These are phyloP conservation scores for Apostasia ramifera DNA, from an alignment of 106 monocot species.

Conservation along the genomic window DNA sequence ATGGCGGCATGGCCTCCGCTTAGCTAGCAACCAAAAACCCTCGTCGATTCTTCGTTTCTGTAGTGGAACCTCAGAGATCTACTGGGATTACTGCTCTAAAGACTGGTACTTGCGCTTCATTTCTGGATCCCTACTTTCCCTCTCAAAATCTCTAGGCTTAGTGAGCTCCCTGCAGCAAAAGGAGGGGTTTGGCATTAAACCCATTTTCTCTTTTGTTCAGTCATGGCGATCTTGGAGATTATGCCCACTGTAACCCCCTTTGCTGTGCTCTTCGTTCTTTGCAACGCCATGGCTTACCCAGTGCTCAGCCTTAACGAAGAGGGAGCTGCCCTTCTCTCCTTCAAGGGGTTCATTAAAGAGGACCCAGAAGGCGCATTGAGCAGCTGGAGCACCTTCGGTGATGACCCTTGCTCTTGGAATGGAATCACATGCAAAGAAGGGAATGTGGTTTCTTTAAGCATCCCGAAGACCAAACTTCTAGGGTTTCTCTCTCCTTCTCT, in stretches of 20 bases:
- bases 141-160: no score
- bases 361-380: conserved; percentile 10
- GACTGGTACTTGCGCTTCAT: no score
- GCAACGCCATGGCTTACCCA: not conserved
- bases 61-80: no score
- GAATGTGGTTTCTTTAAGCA: conserved; percentile 1
- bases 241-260: not conserved
- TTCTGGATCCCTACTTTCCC: no score
- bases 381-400: conserved; percentile 19
- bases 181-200: no score
- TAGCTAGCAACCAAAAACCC: no score
- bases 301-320: conserved; percentile 9
- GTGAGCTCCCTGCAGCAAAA: no score
- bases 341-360: conserved; percentile 8
- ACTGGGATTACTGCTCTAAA: no score
- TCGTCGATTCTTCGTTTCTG: no score
- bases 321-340: conserved; percentile 10
- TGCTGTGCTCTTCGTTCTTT: not conserved
- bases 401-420: conserved; percentile 21
- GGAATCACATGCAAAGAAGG: conserved; percentile 14
- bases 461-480: conserved; percentile 1
- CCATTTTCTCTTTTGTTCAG: no score
- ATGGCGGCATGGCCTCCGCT: no score
- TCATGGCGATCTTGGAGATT: not conserved
- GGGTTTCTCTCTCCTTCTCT: not conserved